Percentiles rank a stretch among this genome's conserved stretches.
Evolutionary conservation across 139 green algal species (phyloP).

Genomic region (Chlorella ohadii): DNA sequence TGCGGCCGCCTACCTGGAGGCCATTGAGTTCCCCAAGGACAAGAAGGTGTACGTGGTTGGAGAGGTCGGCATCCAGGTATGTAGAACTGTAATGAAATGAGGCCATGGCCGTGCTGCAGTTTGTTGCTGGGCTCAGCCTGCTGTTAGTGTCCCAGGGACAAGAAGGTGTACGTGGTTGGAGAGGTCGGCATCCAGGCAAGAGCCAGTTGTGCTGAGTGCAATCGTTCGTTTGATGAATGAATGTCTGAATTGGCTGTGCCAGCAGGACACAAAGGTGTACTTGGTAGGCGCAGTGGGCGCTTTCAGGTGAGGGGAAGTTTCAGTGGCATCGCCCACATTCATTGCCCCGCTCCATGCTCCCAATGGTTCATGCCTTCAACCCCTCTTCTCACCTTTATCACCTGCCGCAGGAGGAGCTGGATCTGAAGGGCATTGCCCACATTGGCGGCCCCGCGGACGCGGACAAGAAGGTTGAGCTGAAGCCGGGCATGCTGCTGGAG

Average conservation of each 20-base stretch:
- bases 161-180: conserved; percentile 95
- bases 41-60: conserved; percentile 97
- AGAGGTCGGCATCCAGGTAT: conserved; percentile 6
- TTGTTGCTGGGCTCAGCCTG: too few species aligned
- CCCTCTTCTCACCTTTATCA: too few species aligned
- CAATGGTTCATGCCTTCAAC: too few species aligned
- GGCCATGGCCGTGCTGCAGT: too few species aligned
- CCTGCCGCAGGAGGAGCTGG: conserved; percentile 96
- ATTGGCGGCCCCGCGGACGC: conserved; percentile 93
- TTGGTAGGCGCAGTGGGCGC: too few species aligned
- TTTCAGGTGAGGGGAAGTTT: too few species aligned
- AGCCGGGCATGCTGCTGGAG: conserved; percentile 80
- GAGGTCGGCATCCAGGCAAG: conserved; percentile 47
- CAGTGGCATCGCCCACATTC: too few species aligned
- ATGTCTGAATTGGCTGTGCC: too few species aligned
- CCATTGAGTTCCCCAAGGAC: conserved; percentile 90
- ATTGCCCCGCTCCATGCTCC: too few species aligned
- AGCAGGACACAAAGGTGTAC: conserved; percentile 96
- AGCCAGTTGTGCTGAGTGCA: too few species aligned
- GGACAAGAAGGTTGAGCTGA: conserved; percentile 88
- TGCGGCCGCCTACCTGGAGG: conserved; percentile 96
- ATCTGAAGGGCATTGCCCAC: conserved; percentile 92
- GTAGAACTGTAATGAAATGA: too few species aligned
- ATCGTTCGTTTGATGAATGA: too few species aligned
- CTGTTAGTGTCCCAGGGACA: conserved; percentile 93